Percentiles rank a stretch among this genome's conserved stretches.
Evolutionary conservation across 2,329 filamentous ascomycete genomes (phyloP).

Genomic region (Penicillium sp.): DNA sequence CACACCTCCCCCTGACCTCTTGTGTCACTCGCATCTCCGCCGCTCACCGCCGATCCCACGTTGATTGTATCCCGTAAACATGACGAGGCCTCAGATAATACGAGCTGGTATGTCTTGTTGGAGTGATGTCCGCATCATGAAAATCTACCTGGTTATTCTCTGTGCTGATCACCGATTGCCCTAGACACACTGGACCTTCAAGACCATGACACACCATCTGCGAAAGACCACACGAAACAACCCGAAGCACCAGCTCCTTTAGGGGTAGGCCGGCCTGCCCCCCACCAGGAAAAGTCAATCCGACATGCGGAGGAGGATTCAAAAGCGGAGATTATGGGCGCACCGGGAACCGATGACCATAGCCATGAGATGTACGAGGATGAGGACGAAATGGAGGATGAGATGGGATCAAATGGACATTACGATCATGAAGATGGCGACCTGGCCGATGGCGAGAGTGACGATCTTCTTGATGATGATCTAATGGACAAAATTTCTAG

Average conservation of each 20-base stretch:
- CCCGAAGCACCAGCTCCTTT: slow-evolving; percentile 55
- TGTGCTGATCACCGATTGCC: slow-evolving; percentile 17
- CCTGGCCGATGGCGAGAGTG: slow-evolving; percentile 66
- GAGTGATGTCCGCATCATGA: background rate
- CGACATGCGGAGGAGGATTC: slow-evolving; percentile 78
- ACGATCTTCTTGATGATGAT: slow-evolving; percentile 82
- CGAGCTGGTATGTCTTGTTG: slow-evolving; percentile 46
- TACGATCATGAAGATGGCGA: slow-evolving; percentile 52
- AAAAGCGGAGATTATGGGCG: slow-evolving; percentile 71
- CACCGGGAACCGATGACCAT: slow-evolving; percentile 62
- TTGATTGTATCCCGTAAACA: slow-evolving; percentile 30
- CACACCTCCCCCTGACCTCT: slow-evolving; percentile 22
- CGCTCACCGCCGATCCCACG: slow-evolving; percentile 18
- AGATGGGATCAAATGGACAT: slow-evolving; percentile 22
- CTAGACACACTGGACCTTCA: slow-evolving; percentile 95
- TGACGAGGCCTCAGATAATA: slow-evolving; percentile 51
- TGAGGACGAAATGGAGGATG: slow-evolving; percentile 31
- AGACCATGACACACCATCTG: slow-evolving; percentile 78
- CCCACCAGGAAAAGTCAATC: slow-evolving; percentile 84
- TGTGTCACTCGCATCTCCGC: slow-evolving; percentile 11
- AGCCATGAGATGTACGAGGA: slow-evolving; percentile 49
- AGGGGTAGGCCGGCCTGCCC: slow-evolving; percentile 63
- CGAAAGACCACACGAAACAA: slow-evolving; percentile 75
- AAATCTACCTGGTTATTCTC: background rate
- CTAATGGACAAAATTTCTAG: slow-evolving; percentile 99